phyloP scores from a whole-genome alignment of 768 basidiomycete genomes.

The Psilocybe azurescens region DNA sequence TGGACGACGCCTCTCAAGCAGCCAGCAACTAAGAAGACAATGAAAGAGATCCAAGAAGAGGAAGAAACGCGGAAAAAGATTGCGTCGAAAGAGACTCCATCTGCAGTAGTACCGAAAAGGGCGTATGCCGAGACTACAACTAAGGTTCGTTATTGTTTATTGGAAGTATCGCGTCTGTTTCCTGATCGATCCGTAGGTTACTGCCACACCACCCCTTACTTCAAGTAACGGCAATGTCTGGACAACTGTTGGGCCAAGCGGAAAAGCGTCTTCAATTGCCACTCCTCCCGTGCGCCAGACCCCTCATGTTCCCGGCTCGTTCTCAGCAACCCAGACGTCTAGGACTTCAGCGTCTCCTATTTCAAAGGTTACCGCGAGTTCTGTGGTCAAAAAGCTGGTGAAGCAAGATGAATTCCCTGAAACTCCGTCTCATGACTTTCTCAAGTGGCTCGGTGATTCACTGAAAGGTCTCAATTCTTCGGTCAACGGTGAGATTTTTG shows the following conservation, averaged over 20 bases:
- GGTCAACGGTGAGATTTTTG: conserved; percentile 63
- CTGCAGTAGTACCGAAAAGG: conserved; percentile 62
- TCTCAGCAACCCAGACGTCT: conserved; percentile 16
- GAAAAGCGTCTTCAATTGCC: conserved; percentile 55
- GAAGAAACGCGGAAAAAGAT: conserved; percentile 86
- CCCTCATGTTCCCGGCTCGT: conserved; percentile 35
- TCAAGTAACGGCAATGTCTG: conserved; percentile 56
- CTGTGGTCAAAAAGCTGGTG: conserved; percentile 31
- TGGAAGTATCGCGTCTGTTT: conserved; percentile 11
- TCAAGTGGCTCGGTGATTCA: conserved; percentile 89
- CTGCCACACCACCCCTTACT: conserved; percentile 28
- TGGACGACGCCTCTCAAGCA: conserved; percentile 75
- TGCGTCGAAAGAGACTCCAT: conserved; percentile 62
- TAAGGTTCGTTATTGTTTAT: conserved; percentile 53
- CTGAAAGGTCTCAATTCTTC: conserved; percentile 77
- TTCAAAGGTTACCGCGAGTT: conserved; percentile 38
- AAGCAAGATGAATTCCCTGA: conserved; percentile 67
- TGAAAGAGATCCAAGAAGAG: conserved; percentile 99
- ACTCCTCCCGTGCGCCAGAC: conserved; percentile 36
- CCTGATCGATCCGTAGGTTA: conserved; percentile 16
- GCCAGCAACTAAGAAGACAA: conserved; percentile 77
- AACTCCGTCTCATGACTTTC: conserved; percentile 86
- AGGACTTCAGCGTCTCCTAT: conserved; percentile 39
- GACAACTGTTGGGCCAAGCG: conserved; percentile 86
- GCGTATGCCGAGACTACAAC: conserved; percentile 81